These are phyloP conservation scores for Malus hybrid DNA, from an alignment of 331 rosid genomes.

Conservation along the genomic window DNA sequence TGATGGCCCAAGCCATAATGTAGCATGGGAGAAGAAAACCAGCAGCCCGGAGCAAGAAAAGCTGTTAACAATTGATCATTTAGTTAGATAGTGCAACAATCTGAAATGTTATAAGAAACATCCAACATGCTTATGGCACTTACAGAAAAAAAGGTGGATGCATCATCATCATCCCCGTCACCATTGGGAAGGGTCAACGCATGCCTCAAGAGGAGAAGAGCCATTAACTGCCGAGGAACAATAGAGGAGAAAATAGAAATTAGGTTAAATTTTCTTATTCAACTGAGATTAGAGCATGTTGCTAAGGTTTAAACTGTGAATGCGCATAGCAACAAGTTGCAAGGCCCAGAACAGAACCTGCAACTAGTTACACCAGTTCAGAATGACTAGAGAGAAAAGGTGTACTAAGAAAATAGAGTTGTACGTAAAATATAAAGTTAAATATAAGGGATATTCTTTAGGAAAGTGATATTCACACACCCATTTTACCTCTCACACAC, in stretches of 20 bases:
- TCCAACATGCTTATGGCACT: conserved; percentile 15
- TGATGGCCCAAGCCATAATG: conserved; percentile 51
- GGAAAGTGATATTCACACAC: not conserved
- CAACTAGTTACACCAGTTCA: not conserved
- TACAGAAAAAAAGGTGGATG: conserved; percentile 46
- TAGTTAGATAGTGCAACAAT: conserved; percentile 7
- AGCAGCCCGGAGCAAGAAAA: conserved; percentile 51
- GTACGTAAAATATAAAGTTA: not conserved
- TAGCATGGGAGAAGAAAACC: conserved; percentile 57
- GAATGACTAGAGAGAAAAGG: not conserved
- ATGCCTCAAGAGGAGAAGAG: conserved; percentile 53
- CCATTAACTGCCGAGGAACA: conserved; percentile 45
- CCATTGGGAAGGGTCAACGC: conserved; percentile 36
- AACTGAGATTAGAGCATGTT: not conserved
- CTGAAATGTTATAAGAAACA: not conserved
- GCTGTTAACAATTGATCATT: conserved; percentile 28
- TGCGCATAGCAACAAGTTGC: not conserved
- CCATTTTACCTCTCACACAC: too few species aligned
- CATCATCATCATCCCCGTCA: conserved; percentile 48
- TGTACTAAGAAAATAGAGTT: not conserved
- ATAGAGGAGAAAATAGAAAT: not conserved
- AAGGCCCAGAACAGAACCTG: not conserved
- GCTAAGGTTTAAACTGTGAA: not conserved
- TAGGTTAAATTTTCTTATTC: not conserved
- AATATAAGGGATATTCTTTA: not conserved